Evolutionary conservation across 2,329 filamentous ascomycete species (phyloP), one percentile per base, ranked within the genome.

Genomic region (Bipolaris bicolor): DNA sequence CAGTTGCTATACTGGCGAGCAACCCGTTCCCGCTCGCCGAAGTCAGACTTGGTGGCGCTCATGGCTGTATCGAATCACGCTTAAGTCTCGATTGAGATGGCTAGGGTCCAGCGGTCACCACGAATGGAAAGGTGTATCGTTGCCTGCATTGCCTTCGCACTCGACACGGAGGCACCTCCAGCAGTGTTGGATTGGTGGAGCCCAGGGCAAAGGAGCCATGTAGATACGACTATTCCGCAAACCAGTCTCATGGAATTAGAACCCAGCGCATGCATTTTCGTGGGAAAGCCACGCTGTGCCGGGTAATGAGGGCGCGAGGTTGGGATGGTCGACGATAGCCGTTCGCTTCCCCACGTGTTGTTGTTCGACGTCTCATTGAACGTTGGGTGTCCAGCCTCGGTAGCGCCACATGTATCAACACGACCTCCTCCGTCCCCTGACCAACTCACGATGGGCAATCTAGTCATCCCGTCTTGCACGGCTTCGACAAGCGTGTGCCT

Each of bases 331-430:
- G 36, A 61, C 54, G 48, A 52, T 57, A 51, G 43, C 62, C 55
- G 55, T 59, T 52, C 46, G 51, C 41, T 49, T 54, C 60, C 58
- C 66, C 67, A 71, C 69, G 69, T 71, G 67, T 52, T 58, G 49
- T 41, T 53, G 34, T 43, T 34, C 36, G 63, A 41, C 34, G 18
- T 63, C 61, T 69, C 52, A 70, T 69, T 71, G 64, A 52, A 55
- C 53, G 52, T 22, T 43, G 58, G 51, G 55, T 47, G 34, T 49
- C 16, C 29, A 43, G 47, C 29, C 39, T n/a, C 31, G 34, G 47
- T 26, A 57, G 49, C 57, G 61, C 61, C 61, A 63, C 55, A 53
- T 46, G 36, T 41, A 59, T 59, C 44, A 52, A 65, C 37, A 63
- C 54, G 59, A 58, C 54, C 26, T 37, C 41, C 26, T 51, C 40